Percentiles rank a stretch among this genome's conserved stretches.
These are phyloP conservation scores for Thelonectria rubi DNA, from an alignment of 2,329 filamentous ascomycete species.

Conservation along the genomic window DNA sequence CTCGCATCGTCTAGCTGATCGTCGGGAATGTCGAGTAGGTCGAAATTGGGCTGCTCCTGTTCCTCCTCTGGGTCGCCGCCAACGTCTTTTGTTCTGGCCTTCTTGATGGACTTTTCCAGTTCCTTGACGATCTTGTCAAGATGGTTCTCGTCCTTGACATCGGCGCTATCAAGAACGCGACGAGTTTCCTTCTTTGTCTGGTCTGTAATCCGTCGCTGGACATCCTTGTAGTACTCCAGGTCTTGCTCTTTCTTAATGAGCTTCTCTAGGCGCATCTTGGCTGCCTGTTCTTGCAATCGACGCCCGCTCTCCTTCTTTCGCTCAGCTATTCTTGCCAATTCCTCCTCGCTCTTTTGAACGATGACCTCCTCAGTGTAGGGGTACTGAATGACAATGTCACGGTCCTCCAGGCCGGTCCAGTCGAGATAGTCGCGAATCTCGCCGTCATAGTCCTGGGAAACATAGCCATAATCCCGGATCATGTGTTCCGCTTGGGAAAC, in stretches of 20 bases:
- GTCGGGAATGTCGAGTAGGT: conserved; percentile 87
- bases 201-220: conserved; percentile 76
- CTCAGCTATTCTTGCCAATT: conserved; percentile 88
- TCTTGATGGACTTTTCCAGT: conserved; percentile 88
- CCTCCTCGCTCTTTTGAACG: conserved; percentile 92
- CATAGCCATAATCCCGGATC: conserved; percentile 87
- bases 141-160: conserved; percentile 89
- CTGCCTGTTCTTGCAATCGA: conserved; percentile 91
- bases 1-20: conserved; percentile 92
- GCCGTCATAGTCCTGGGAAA: conserved; percentile 82
- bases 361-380: conserved; percentile 92
- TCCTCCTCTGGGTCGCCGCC: conserved; percentile 84
- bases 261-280: conserved; percentile 96
- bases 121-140: conserved; percentile 88
- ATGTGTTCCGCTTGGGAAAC: conserved; percentile 88
- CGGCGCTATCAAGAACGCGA: conserved; percentile 85
- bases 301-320: conserved; percentile 94
- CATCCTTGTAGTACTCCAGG: conserved; percentile 88
- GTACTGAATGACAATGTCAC: conserved; percentile 89
- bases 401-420: conserved; percentile 90
- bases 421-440: conserved; percentile 84
- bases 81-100: conserved; percentile 91
- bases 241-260: conserved; percentile 96
- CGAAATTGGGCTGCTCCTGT: conserved; percentile 84
- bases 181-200: conserved; percentile 92